Evolutionary conservation across 345 rosid genomes (phyloP).

Genomic region (Lenwebbia sp.): DNA sequence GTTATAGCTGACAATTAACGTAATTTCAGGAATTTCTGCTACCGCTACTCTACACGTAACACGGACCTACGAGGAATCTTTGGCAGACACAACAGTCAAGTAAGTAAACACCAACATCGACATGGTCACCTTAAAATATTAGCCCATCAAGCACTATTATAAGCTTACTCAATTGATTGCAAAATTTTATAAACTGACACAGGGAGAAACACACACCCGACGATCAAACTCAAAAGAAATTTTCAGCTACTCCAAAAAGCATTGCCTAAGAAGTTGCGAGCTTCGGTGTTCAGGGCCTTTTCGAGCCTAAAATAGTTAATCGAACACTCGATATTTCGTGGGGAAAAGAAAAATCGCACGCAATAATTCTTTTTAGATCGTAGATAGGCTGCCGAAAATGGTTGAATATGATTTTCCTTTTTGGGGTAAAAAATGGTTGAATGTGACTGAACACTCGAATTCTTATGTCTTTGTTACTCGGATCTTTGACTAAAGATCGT

Average conservation of each 20-base stretch:
- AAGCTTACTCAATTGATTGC: background rate
- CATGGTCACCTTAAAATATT: background rate
- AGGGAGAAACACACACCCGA: background rate
- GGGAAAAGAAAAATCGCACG: background rate
- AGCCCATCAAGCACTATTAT: background rate
- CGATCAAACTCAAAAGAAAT: background rate
- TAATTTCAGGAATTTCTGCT: background rate
- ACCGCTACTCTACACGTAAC: background rate
- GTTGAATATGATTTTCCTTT: background rate
- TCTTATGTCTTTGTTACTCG: background rate
- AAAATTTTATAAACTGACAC: background rate
- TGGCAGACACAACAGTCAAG: background rate
- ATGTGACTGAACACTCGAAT: background rate
- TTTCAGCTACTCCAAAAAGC: fast-evolving
- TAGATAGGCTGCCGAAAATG: background rate
- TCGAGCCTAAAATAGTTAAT: background rate
- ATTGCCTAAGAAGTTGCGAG: background rate
- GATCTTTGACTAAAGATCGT: background rate
- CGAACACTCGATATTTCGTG: background rate
- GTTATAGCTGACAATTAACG: background rate
- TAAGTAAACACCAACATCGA: background rate
- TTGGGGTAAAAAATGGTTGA: background rate
- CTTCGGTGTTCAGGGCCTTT: background rate
- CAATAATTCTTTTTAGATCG: background rate
- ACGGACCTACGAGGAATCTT: background rate